Conservation (phyloP, 108 stramenopile species). For the Cylindrotheca fusiformis region DNA sequence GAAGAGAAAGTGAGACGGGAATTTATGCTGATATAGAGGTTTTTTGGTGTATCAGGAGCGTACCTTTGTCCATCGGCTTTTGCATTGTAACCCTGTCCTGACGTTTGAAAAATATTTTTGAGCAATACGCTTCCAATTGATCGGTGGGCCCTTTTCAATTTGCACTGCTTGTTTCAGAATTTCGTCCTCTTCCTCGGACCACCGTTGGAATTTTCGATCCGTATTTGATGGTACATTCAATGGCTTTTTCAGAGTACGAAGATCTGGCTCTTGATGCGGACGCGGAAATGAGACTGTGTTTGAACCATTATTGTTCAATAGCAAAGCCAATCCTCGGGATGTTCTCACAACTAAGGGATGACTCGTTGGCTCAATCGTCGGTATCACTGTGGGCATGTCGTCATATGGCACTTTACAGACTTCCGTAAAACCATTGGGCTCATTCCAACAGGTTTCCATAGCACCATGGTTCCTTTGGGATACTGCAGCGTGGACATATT, state of each 20-base stretch:
- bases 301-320: not conserved
- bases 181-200: slow-evolving; percentile 36
- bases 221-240: not conserved
- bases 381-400: too few species aligned
- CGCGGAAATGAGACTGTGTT: not conserved
- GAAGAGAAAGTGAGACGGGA: too few species aligned
- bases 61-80: slow-evolving; percentile 93
- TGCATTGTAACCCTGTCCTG: slow-evolving; percentile 82
- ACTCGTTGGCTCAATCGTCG: too few species aligned
- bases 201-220: slow-evolving; percentile 24
- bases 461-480: too few species aligned
- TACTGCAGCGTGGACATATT: too few species aligned
- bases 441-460: too few species aligned
- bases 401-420: too few species aligned
- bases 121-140: slow-evolving; percentile 32
- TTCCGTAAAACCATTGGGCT: too few species aligned
- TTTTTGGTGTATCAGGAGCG: too few species aligned
- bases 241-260: too few species aligned
- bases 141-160: slow-evolving; percentile 1
- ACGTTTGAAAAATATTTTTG: slow-evolving; percentile 30
- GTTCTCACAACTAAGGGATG: not conserved
- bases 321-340: not conserved
- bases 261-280: too few species aligned
- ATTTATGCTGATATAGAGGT: too few species aligned
- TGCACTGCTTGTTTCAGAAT: slow-evolving; percentile 20